Evolutionary conservation across 2,329 filamentous ascomycete genomes (phyloP).

Genomic region (Tetracladium maxilliforme): DNA sequence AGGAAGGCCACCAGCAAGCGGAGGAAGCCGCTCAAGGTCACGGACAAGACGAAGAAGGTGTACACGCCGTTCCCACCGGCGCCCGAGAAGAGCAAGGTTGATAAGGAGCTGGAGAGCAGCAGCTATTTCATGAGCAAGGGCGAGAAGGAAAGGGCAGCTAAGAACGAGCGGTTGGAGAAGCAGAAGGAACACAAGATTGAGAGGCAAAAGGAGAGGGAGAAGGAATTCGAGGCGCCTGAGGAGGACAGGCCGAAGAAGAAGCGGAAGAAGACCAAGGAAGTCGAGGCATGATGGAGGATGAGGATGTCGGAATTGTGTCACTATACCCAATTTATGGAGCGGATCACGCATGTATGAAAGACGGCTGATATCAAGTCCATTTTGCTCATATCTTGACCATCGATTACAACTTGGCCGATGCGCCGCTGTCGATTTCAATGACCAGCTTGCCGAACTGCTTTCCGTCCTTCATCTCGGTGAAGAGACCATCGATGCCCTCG

Average conservation of each 20-base stretch:
- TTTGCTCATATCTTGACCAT: too few relatives aligned
- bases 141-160: constrained; percentile 71
- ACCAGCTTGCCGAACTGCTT: constrained; percentile 90
- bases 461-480: constrained; percentile 76
- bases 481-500: constrained; percentile 66
- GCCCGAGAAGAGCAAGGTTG: constrained; percentile 97
- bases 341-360: too few relatives aligned
- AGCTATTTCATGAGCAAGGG: constrained; percentile 94
- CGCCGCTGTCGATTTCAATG: constrained; percentile 59
- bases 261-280: constrained; percentile 33
- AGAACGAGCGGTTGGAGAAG: constrained; percentile 69
- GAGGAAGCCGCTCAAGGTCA: constrained; percentile 68
- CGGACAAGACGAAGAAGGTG: constrained; percentile 82
- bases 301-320: too few relatives aligned
- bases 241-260: constrained; percentile 45
- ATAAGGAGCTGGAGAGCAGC: constrained; percentile 92
- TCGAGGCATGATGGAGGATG: constrained; percentile 8
- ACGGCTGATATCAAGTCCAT: too few relatives aligned
- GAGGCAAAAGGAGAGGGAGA: constrained; percentile 70
- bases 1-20: constrained; percentile 80
- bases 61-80: constrained; percentile 97
- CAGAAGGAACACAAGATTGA: constrained; percentile 81
- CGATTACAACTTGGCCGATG: too few relatives aligned
- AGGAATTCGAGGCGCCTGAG: constrained; percentile 76
- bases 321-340: too few relatives aligned